Conservation (phyloP, 73 alveolate genomes). For the Diophrys appendiculata region DNA sequence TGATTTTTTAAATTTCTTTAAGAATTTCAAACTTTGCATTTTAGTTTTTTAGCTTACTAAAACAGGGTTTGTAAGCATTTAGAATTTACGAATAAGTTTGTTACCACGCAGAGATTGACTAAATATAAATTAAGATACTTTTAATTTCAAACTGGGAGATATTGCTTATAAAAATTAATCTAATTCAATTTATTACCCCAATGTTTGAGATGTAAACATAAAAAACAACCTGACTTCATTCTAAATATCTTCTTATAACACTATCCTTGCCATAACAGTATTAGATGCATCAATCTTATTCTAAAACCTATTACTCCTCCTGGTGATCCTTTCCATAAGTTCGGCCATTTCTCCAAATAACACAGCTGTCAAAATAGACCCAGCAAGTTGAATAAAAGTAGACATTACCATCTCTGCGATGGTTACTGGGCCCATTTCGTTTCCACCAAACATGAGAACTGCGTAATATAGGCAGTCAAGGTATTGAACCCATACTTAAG, state of each 20-base stretch:
- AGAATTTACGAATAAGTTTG: no score
- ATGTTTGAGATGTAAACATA: background rate
- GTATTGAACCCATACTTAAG: background rate
- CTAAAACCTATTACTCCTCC: background rate
- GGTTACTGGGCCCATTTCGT: conserved; percentile 15
- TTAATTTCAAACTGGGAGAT: background rate
- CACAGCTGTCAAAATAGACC: conserved; percentile 4
- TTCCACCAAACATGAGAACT: conserved; percentile 17
- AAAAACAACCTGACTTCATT: background rate
- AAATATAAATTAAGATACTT: background rate
- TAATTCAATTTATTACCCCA: background rate
- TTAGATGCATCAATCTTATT: conserved; percentile 3
- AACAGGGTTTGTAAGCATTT: no score
- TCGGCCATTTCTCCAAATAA: conserved; percentile 21
- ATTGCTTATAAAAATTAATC: background rate
- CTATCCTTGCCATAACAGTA: conserved; percentile 1
- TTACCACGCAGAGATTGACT: background rate
- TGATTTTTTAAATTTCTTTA: no score
- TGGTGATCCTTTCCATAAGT: background rate
- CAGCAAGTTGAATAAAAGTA: background rate
- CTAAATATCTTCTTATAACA: background rate
- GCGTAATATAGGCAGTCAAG: background rate
- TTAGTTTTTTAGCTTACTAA: no score
- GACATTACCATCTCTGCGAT: background rate
- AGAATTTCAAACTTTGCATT: no score